Base-by-base conservation (phyloP, 2,329 filamentous ascomycete species). In the Beauveria scarabaeidicola region DNA sequence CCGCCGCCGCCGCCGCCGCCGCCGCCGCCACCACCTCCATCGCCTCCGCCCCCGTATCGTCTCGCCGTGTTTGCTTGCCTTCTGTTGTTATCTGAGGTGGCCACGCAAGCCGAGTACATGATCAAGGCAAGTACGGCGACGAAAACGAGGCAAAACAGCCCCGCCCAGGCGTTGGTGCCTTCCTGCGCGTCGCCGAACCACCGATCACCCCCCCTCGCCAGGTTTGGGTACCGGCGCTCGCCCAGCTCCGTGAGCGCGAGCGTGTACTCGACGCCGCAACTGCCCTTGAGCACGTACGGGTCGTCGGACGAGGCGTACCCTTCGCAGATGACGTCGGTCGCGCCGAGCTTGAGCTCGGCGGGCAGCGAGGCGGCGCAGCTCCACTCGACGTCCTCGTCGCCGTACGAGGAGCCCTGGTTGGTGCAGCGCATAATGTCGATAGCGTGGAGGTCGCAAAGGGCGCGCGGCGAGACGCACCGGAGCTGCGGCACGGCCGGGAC, bases 261-360 rank as follows among this genome's bases (percentile, higher is more conserved):
- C 15, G 87, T 81, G 73, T 97, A 97, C 74, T 96, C 90, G 25
- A 96, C 92, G 15, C 89, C 94, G 73, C 93, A 97, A 72, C 89
- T 94, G 23, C 94, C 94, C 68, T 89, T 91, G 58, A 97, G 76
- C n/a, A 97, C 82, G 72, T 91, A 95, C 0, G 85, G 84, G 71
- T 97, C 94, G 51, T 93, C 84, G 0, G 87, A 74, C 15, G 77
- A 79, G 61, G 82, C 77, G 74, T 96, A 97, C 11, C 94, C 93
- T 70, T 99, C 93, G 73, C 94, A 99, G 11, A 91, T 78, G 59
- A 97, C 93, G 63, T 97, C 92, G 11, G 93, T 97, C 62, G 83
- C 81, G 60, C 90, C 92, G 29, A 97, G 83, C 73, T 82, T 82
- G 63, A 88, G 78, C 67, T 86, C 81, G 23, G 78, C 75, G 0